Evolutionary conservation across 176 grass and related monocot species (phyloP).

Genomic region (Oryza australiensis): DNA sequence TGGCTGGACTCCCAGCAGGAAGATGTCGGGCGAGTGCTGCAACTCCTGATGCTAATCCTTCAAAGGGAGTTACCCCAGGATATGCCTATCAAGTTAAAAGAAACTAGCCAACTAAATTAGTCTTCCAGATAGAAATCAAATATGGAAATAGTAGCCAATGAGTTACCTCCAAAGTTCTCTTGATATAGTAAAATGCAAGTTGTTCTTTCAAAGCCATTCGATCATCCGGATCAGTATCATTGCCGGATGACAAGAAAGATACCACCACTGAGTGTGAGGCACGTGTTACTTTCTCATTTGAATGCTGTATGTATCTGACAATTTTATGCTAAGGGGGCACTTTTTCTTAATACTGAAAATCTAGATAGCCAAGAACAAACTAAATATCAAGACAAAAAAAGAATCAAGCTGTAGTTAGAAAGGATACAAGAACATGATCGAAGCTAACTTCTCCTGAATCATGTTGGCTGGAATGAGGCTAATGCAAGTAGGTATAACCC

Average conservation of each 20-base stretch:
- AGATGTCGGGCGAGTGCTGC: slow-evolving; percentile 66
- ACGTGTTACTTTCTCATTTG: slow-evolving; percentile 90
- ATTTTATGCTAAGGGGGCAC: slow-evolving; percentile 45
- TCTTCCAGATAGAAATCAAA: neutral
- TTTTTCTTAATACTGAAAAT: slow-evolving; percentile 11
- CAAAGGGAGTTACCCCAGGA: slow-evolving; percentile 72
- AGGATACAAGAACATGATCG: slow-evolving; percentile 91
- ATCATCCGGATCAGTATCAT: slow-evolving; percentile 56
- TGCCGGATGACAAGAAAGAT: slow-evolving; percentile 78
- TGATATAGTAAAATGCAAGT: slow-evolving; percentile 76
- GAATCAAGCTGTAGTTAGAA: neutral
- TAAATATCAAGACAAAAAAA: neutral
- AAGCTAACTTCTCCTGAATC: slow-evolving; percentile 55
- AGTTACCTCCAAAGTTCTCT: slow-evolving; percentile 73
- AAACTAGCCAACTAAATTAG: neutral
- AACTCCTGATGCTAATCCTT: slow-evolving; percentile 87
- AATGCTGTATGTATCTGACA: slow-evolving; percentile 83
- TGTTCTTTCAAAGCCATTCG: slow-evolving; percentile 76
- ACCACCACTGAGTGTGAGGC: slow-evolving; percentile 88
- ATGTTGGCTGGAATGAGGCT: slow-evolving; percentile 52
- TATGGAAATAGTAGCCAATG: neutral
- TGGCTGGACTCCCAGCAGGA: slow-evolving; percentile 72
- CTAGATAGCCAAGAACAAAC: neutral
- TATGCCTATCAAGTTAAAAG: slow-evolving; percentile 52
- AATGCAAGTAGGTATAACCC: slow-evolving; percentile 83